These are phyloP conservation scores for Solanum gandarillasii DNA, from an alignment of 257 asterid species.

Conservation along the genomic window DNA sequence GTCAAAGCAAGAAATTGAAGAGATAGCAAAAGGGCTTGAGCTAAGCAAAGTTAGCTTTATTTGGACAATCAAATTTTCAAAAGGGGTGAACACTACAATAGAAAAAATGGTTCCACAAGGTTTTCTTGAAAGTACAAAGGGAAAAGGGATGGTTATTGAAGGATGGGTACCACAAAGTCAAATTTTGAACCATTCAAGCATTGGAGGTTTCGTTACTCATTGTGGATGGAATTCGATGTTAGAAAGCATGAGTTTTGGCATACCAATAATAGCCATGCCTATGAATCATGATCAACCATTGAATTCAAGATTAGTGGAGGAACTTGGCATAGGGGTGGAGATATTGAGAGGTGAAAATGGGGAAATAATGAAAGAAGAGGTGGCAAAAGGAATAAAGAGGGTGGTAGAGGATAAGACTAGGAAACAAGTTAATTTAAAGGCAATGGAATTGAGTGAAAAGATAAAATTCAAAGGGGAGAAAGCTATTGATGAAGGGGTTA, in stretches of 20 bases:
- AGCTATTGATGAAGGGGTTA: background rate
- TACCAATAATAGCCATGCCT: background rate
- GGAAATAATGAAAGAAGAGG: background rate
- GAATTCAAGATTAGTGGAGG: background rate
- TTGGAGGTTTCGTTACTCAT: background rate
- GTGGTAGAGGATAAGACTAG: background rate
- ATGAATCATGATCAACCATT: slow-evolving; percentile 1
- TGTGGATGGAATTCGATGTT: background rate
- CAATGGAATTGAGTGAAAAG: background rate
- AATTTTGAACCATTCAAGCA: background rate
- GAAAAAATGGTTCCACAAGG: background rate
- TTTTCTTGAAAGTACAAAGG: background rate
- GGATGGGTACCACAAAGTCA: background rate
- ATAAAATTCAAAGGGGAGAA: background rate
- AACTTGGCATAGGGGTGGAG: background rate
- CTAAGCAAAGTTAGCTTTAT: background rate
- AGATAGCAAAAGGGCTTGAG: background rate
- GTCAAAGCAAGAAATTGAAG: background rate
- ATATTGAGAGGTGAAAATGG: background rate
- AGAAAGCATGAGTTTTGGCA: background rate
- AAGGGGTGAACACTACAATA: background rate
- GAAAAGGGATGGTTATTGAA: background rate
- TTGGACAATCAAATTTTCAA: background rate
- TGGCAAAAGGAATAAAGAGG: background rate
- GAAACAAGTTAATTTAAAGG: background rate